Evolutionary conservation across 371 early-diverging fungal genomes (phyloP).

Genomic region (Circinella minor): DNA sequence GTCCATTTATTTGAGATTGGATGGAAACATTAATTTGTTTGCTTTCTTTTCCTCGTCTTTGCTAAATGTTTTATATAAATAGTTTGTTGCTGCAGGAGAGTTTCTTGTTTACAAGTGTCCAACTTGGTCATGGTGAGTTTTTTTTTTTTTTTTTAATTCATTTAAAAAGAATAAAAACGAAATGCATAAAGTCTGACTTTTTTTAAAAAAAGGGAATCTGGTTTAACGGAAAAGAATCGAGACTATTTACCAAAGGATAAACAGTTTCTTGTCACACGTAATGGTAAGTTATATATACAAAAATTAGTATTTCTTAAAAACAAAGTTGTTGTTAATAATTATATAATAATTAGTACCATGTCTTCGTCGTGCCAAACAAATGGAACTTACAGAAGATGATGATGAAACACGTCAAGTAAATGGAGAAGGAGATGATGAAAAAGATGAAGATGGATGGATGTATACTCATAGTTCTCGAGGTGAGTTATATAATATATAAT

Average conservation of each 20-base stretch:
- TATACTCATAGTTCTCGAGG: slow-evolving; percentile 73
- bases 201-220: slow-evolving; percentile 70
- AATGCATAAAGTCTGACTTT: neutral
- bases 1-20: too few species aligned
- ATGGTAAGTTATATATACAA: slow-evolving; percentile 57
- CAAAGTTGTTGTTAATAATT: too few species aligned
- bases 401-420: slow-evolving; percentile 49
- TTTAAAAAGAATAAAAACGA: neutral
- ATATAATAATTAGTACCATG: slow-evolving; percentile 74
- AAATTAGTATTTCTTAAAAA: too few species aligned
- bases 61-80: slow-evolving; percentile 11
- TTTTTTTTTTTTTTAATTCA: neutral
- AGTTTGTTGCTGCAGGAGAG: slow-evolving; percentile 97
- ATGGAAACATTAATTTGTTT: neutral
- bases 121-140: slow-evolving; percentile 92
- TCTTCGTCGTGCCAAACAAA: slow-evolving; percentile 84
- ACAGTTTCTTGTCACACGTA: slow-evolving; percentile 94
- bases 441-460: slow-evolving; percentile 82
- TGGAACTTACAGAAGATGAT: slow-evolving; percentile 78
- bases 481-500: neutral
- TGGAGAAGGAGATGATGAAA: slow-evolving; percentile 45
- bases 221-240: slow-evolving; percentile 80
- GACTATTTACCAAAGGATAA: slow-evolving; percentile 93
- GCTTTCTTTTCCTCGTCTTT: neutral
- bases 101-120: slow-evolving; percentile 97